A percentile compares a stretch with the other conserved stretches of the same genome.
These are phyloP conservation scores for Closterium sp. DNA, from an alignment of 139 green algal species.

Conservation along the genomic window DNA sequence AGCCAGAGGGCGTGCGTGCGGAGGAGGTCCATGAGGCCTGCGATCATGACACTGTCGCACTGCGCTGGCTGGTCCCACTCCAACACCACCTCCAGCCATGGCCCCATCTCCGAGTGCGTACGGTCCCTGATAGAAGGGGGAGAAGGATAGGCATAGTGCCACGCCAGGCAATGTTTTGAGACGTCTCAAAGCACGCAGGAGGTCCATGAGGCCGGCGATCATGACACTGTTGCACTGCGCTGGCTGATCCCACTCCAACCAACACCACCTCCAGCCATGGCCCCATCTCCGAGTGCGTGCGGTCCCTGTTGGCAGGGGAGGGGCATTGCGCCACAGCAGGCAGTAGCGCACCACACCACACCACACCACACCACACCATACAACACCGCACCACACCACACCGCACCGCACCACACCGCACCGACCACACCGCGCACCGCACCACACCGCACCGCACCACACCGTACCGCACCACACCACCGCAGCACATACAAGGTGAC, in stretches of 20 bases:
- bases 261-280: constrained; percentile 34
- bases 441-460: too few species aligned
- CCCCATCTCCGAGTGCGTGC: constrained; percentile 28
- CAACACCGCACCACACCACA: too few species aligned
- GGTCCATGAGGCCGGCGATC: constrained; percentile 46
- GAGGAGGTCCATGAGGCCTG: constrained; percentile 46
- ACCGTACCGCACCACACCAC: background rate
- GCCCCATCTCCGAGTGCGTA: constrained; percentile 28
- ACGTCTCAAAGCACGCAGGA: constrained; percentile 46
- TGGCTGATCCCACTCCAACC: constrained; percentile 3
- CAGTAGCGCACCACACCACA: too few species aligned
- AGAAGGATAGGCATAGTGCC: background rate
- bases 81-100: constrained; percentile 39
- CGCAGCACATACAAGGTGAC: background rate
- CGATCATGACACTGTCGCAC: constrained; percentile 50
- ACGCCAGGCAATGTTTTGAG: background rate
- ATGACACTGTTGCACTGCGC: constrained; percentile 36
- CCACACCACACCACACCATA: too few species aligned
- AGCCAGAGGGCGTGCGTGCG: constrained; percentile 45
- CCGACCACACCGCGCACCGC: too few species aligned
- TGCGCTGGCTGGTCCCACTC: constrained; percentile 3
- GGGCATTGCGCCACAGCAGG: too few species aligned
- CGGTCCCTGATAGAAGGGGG: constrained; percentile 34
- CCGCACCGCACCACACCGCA: too few species aligned
- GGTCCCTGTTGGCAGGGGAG: too few species aligned